phyloP scores from a whole-genome alignment of 441 rosid species.

The Erodium moschatum region DNA sequence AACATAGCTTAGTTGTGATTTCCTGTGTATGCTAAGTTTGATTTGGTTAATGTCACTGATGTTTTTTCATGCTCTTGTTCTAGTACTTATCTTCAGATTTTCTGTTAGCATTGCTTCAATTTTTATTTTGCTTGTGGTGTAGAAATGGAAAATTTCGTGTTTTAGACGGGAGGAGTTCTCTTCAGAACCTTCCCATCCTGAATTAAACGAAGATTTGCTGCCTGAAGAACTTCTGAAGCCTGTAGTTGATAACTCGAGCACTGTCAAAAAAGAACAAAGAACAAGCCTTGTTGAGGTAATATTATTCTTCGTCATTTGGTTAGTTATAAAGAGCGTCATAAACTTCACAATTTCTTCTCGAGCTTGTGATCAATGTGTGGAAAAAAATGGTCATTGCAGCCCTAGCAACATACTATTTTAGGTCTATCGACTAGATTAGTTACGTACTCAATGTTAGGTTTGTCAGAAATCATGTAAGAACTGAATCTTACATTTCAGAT shows the following conservation, averaged over 20 bases:
- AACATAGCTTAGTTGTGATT: not conserved
- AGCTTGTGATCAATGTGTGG: not conserved
- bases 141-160: conserved; percentile 6
- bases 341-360: not conserved
- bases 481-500: not conserved
- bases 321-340: not conserved
- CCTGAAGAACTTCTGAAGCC: not conserved
- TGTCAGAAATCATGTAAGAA: too few relatives aligned
- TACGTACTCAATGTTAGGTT: not conserved
- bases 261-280: not conserved
- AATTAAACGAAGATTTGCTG: not conserved
- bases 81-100: not conserved
- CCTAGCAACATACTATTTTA: not conserved
- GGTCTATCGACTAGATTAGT: not conserved
- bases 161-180: conserved; percentile 6
- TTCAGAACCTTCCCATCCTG: not conserved
- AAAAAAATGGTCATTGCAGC: not conserved
- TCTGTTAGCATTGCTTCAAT: not conserved
- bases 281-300: not conserved
- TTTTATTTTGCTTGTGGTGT: not conserved
- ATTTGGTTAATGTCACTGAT: not conserved
- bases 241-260: not conserved
- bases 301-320: not conserved
- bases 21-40: not conserved
- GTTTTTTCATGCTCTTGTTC: not conserved